Conservation (phyloP, 225 moss, liverwort and hornwort genomes). For the Climacium dendroides region DNA sequence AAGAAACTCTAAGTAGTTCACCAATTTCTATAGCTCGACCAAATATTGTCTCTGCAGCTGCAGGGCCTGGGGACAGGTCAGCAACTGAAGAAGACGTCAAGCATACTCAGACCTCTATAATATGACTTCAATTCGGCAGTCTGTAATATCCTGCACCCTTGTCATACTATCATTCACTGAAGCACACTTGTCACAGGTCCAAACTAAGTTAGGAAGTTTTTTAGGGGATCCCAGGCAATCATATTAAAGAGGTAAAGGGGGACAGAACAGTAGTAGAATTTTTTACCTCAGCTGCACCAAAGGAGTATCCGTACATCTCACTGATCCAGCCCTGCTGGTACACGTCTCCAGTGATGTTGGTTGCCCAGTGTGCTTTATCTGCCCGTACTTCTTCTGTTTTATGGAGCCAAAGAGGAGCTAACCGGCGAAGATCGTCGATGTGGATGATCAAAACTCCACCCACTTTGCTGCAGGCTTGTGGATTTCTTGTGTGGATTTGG, state of each 20-base stretch:
- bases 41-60: not conserved
- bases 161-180: not conserved
- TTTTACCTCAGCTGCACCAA: constrained; percentile 91
- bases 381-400: constrained; percentile 94
- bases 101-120: not conserved
- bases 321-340: constrained; percentile 96
- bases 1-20: not conserved
- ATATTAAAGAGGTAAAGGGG: not conserved
- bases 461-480: constrained; percentile 86
- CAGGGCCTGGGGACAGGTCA: not conserved
- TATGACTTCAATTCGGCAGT: not conserved
- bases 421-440: constrained; percentile 69
- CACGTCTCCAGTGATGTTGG: constrained; percentile 75
- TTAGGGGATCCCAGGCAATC: not conserved
- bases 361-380: constrained; percentile 83
- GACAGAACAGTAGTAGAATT: not conserved
- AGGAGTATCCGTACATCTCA: constrained; percentile 97
- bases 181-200: not conserved
- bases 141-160: not conserved
- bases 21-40: not conserved
- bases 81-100: not conserved
- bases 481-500: constrained; percentile 67
- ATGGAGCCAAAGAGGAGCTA: constrained; percentile 88
- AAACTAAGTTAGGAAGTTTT: not conserved
- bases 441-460: constrained; percentile 90